Percentiles rank a stretch among this genome's conserved stretches.
phyloP scores from a whole-genome alignment of 495 filamentous ascomycete genomes.

The Penicillium desertorum region DNA sequence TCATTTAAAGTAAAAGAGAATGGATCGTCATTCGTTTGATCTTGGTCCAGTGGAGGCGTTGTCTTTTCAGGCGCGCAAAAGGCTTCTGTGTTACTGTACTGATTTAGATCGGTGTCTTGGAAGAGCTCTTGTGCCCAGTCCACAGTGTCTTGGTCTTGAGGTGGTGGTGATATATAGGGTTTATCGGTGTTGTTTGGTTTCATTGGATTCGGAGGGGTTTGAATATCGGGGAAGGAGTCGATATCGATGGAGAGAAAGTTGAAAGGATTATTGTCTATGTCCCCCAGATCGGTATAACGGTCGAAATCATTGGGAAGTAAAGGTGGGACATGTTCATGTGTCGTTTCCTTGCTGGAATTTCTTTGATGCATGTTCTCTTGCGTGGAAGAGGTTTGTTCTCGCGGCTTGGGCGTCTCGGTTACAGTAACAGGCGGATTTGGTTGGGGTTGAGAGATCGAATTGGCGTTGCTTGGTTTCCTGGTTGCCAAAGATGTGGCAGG shows the following conservation, averaged over 20 bases:
- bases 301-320: slow-evolving; percentile 33
- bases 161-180: slow-evolving; percentile 15
- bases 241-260: slow-evolving; percentile 30
- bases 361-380: slow-evolving; percentile 4
- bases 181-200: slow-evolving; percentile 3
- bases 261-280: slow-evolving; percentile 22
- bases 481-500: slow-evolving; percentile 13
- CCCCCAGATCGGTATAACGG: slow-evolving; percentile 22
- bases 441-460: slow-evolving; percentile 14
- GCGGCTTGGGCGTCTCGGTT: neutral
- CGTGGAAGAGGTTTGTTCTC: slow-evolving; percentile 3
- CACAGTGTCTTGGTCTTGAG: slow-evolving; percentile 24
- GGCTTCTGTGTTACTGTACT: neutral
- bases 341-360: slow-evolving; percentile 6
- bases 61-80: slow-evolving; percentile 9
- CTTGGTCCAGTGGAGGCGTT: neutral
- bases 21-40: slow-evolving; percentile 24
- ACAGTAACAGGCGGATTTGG: neutral
- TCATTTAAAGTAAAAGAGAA: slow-evolving; percentile 31
- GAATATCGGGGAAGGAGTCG: slow-evolving; percentile 27
- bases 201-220: slow-evolving; percentile 1
- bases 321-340: slow-evolving; percentile 20
- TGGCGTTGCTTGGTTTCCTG: slow-evolving; percentile 23
- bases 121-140: slow-evolving; percentile 43
- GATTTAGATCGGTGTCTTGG: slow-evolving; percentile 21